Conservation (phyloP, 768 basidiomycete species). For the Suillus spraguei region DNA sequence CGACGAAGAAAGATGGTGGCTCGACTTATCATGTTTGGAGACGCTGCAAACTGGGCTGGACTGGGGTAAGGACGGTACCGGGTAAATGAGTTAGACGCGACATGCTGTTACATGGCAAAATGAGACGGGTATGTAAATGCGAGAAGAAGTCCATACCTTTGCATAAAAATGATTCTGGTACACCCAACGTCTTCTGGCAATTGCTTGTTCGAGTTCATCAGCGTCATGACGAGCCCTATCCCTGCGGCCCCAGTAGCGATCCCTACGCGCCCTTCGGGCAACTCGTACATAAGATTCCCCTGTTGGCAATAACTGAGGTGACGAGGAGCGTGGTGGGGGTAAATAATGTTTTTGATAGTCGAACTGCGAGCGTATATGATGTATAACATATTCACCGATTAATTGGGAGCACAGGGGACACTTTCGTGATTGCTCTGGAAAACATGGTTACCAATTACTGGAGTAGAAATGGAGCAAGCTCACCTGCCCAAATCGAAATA, state of each 20-base stretch:
- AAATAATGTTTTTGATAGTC: conserved; percentile 85
- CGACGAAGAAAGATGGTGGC: conserved; percentile 82
- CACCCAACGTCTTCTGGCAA: conserved; percentile 75
- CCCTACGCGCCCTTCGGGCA: conserved; percentile 36
- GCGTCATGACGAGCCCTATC: conserved; percentile 51
- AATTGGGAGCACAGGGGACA: conserved; percentile 76
- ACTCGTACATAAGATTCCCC: conserved; percentile 29
- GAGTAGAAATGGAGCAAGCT: conserved; percentile 12
- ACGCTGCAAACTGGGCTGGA: conserved; percentile 79
- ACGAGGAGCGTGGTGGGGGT: conserved; percentile 59
- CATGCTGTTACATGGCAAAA: conserved; percentile 59
- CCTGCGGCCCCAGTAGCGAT: conserved; percentile 59
- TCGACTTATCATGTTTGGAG: conserved; percentile 71
- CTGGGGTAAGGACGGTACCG: conserved; percentile 91
- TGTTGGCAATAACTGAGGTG: conserved; percentile 35
- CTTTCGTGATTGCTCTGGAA: conserved; percentile 72
- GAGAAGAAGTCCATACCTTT: conserved; percentile 56
- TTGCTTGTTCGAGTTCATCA: conserved; percentile 76
- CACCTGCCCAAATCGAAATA: conserved; percentile 83
- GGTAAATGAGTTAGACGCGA: conserved; percentile 85
- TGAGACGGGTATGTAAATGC: conserved; percentile 1
- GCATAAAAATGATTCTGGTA: conserved; percentile 81
- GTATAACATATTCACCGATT: conserved; percentile 76
- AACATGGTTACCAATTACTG: background rate
- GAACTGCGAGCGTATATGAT: conserved; percentile 72